Conservation (phyloP, 2,329 filamentous ascomycete genomes). For the Curvularia verruculosa region DNA sequence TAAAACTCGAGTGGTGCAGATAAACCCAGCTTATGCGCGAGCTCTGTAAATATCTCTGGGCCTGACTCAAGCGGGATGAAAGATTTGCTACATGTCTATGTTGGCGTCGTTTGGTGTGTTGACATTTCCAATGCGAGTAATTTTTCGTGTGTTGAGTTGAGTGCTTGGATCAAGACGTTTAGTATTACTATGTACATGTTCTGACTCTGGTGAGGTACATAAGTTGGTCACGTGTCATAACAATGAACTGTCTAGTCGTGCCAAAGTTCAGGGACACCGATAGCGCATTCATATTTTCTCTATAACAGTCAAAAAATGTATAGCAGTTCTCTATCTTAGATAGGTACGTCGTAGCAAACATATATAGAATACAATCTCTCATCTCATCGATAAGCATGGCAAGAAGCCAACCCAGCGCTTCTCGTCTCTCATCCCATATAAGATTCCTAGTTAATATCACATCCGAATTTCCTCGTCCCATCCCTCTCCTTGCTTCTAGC, state of each 20-base stretch:
- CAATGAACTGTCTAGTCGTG: neutral
- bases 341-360: neutral
- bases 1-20: conserved; percentile 73
- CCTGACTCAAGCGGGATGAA: conserved; percentile 66
- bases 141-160: neutral
- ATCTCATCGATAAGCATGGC: neutral
- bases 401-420: neutral
- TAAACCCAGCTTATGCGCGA: conserved; percentile 83
- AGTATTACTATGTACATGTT: neutral
- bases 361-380: neutral
- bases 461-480: too few relatives aligned
- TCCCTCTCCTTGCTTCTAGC: neutral
- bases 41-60: conserved; percentile 83
- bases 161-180: neutral
- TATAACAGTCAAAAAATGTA: neutral
- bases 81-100: conserved; percentile 23
- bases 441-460: neutral
- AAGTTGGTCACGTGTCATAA: neutral
- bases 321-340: neutral
- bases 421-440: neutral
- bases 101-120: too few relatives aligned
- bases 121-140: neutral
- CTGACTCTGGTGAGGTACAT: neutral
- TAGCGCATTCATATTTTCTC: neutral
- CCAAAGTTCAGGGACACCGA: neutral